A percentile compares a stretch with the other conserved stretches of the same genome.
Conservation (phyloP, 2,329 filamentous ascomycete species). For the Anthostomella pinea region DNA sequence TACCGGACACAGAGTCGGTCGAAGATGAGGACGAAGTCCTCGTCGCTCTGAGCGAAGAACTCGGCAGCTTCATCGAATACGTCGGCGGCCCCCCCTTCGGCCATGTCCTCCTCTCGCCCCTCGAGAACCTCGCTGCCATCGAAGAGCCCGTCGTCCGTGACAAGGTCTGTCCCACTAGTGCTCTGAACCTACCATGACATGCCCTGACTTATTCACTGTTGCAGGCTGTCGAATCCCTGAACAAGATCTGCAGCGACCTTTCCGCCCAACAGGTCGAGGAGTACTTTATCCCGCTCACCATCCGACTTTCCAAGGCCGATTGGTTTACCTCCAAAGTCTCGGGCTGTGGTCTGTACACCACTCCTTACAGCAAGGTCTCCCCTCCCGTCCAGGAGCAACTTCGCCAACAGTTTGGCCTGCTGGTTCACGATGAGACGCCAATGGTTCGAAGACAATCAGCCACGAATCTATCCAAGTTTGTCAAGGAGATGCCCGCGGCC, state of each 20-base stretch:
- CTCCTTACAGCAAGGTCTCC: constrained; percentile 88
- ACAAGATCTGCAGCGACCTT: constrained; percentile 96
- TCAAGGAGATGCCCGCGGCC: constrained; percentile 90
- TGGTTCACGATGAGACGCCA: constrained; percentile 97
- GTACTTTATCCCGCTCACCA: constrained; percentile 91
- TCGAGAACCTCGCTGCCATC: constrained; percentile 97
- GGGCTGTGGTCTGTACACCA: constrained; percentile 90
- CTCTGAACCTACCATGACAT: constrained; percentile 10
- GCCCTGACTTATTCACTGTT: constrained; percentile 6
- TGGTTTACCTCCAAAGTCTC: constrained; percentile 99
- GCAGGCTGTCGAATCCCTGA: constrained; percentile 95
- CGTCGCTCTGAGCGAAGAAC: constrained; percentile 93
- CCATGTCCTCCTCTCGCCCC: constrained; percentile 91
- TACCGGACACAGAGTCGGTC: constrained; percentile 72
- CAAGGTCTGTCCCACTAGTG: constrained; percentile 63
- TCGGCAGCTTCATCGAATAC: constrained; percentile 95
- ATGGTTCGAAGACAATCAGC: constrained; percentile 98
- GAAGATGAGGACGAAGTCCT: constrained; percentile 99
- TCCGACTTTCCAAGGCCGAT: constrained; percentile 96
- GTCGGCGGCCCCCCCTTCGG: constrained; percentile 91
- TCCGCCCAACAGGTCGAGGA: constrained; percentile 93
- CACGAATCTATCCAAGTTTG: constrained; percentile 94
- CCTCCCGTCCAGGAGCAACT: constrained; percentile 86
- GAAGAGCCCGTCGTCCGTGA: constrained; percentile 97
- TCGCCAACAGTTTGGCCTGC: constrained; percentile 83